Evolutionary conservation across 2,329 filamentous ascomycete genomes (phyloP).

Genomic region (Xylaria sp.): DNA sequence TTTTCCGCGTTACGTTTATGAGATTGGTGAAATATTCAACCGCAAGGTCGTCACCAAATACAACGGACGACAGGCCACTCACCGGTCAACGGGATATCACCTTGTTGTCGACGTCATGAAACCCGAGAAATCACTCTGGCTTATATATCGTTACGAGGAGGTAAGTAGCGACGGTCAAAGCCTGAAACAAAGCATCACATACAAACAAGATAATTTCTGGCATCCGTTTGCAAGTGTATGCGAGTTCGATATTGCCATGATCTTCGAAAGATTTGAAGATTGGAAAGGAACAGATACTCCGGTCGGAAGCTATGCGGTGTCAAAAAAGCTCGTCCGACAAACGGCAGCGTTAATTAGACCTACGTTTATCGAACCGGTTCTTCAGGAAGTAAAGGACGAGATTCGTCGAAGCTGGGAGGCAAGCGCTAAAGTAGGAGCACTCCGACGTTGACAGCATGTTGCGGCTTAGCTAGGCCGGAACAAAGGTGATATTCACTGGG

Average conservation of each 20-base stretch:
- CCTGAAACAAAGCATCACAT: constrained; percentile 37
- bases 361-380: constrained; percentile 38
- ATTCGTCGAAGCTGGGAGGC: constrained; percentile 37
- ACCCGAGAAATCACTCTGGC: constrained; percentile 40
- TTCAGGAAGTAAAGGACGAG: constrained; percentile 37
- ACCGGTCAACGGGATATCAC: constrained; percentile 41
- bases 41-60: constrained; percentile 34
- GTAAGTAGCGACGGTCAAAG: constrained; percentile 27
- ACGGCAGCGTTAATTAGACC: constrained; percentile 37
- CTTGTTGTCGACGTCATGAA: constrained; percentile 40
- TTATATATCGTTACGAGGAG: constrained; percentile 40
- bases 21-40: constrained; percentile 42
- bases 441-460: constrained; percentile 5
- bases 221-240: constrained; percentile 39
- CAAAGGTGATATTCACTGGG: background rate
- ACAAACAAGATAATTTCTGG: constrained; percentile 40
- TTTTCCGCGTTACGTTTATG: constrained; percentile 40
- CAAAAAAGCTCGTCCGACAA: constrained; percentile 37
- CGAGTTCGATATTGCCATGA: constrained; percentile 40
- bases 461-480: background rate
- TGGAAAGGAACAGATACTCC: constrained; percentile 37
- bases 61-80: constrained; percentile 37
- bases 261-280: constrained; percentile 38
- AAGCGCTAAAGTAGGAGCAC: constrained; percentile 12
- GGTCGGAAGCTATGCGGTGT: constrained; percentile 30